phyloP scores from a whole-genome alignment of 2,329 filamentous ascomycete genomes.

The Keithomyces neogunnii region DNA sequence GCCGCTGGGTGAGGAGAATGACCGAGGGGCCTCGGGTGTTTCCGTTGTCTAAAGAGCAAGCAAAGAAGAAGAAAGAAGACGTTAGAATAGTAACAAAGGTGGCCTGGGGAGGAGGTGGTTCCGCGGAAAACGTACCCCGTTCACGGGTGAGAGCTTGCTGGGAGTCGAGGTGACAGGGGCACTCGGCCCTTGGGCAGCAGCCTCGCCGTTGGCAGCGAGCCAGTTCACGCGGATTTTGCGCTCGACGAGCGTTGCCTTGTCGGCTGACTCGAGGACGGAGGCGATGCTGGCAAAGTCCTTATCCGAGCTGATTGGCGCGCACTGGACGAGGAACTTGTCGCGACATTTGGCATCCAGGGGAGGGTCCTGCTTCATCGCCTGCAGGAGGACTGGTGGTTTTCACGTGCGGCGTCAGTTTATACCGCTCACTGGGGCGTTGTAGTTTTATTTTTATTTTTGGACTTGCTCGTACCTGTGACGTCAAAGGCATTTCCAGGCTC shows the following conservation, averaged over 20 bases:
- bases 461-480: slow-evolving; percentile 63
- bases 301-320: slow-evolving; percentile 72
- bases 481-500: slow-evolving; percentile 85
- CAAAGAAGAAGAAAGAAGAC: too few relatives aligned
- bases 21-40: slow-evolving; percentile 36
- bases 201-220: slow-evolving; percentile 52
- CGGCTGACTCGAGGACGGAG: slow-evolving; percentile 71
- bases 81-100: too few relatives aligned
- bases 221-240: slow-evolving; percentile 93
- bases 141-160: slow-evolving; percentile 28
- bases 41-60: slow-evolving; percentile 21
- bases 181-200: slow-evolving; percentile 14
- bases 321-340: slow-evolving; percentile 97
- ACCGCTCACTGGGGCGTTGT: not conserved
- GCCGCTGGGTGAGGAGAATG: slow-evolving; percentile 36
- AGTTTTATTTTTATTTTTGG: too few relatives aligned
- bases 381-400: slow-evolving; percentile 64
- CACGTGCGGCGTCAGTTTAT: slow-evolving; percentile 10
- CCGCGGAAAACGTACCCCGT: slow-evolving; percentile 28
- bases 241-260: slow-evolving; percentile 76
- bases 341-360: slow-evolving; percentile 79
- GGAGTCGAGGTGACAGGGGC: slow-evolving; percentile 27
- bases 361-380: slow-evolving; percentile 96
- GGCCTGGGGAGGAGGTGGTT: too few relatives aligned
- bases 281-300: slow-evolving; percentile 76